These are phyloP conservation scores for Suhomyces yuchorum DNA, from an alignment of 1,139 yeast species.

Conservation along the genomic window DNA sequence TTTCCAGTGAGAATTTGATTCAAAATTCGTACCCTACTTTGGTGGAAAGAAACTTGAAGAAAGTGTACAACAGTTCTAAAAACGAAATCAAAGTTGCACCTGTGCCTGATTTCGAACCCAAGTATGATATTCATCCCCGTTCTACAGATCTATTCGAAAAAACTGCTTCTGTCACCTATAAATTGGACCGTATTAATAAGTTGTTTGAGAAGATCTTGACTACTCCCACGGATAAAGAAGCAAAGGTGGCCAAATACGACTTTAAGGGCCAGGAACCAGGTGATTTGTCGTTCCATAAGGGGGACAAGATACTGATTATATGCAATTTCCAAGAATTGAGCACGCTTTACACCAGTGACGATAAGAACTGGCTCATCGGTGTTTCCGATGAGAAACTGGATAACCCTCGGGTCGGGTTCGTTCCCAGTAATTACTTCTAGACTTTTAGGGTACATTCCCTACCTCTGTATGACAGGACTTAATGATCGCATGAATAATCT, in stretches of 20 bases:
- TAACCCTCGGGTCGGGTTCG: constrained; percentile 40
- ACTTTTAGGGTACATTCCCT: neutral
- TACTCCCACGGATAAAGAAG: constrained; percentile 12
- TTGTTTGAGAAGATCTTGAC: constrained; percentile 26
- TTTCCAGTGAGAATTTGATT: constrained; percentile 26
- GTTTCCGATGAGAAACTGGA: constrained; percentile 14
- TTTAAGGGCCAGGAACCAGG: constrained; percentile 42
- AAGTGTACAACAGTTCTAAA: constrained; percentile 39
- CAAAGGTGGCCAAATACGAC: constrained; percentile 29
- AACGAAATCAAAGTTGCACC: constrained; percentile 40
- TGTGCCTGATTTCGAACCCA: constrained; percentile 17
- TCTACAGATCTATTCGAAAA: constrained; percentile 15
- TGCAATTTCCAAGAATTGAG: constrained; percentile 35
- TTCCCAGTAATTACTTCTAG: constrained; percentile 39
- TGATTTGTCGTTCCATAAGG: constrained; percentile 41
- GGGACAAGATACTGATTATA: constrained; percentile 38
- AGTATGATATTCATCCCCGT: constrained; percentile 13
- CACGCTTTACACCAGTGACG: constrained; percentile 24
- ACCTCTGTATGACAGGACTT: neutral
- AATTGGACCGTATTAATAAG: constrained; percentile 27
- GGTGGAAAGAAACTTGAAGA: constrained; percentile 27
- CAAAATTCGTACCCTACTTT: constrained; percentile 24
- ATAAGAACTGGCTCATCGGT: constrained; percentile 42
- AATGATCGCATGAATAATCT: neutral
- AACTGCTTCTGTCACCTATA: constrained; percentile 26